Conservation (phyloP, 2,329 filamentous ascomycete species). For the Decorospora gaudefroyi region DNA sequence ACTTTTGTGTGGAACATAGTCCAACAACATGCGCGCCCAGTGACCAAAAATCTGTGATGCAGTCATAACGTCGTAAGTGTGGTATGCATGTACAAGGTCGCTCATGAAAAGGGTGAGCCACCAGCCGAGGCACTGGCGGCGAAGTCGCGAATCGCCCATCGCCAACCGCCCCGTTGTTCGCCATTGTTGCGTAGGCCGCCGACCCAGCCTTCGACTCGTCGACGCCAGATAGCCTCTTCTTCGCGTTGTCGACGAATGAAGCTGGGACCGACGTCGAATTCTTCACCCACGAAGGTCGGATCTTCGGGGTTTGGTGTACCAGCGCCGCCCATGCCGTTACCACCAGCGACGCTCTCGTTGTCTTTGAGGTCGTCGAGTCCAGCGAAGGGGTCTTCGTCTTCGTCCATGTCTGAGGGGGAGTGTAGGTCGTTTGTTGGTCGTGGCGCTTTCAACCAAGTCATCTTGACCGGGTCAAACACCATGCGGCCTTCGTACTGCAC, state of each 20-base stretch:
- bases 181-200: slow-evolving; percentile 57
- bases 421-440: slow-evolving; percentile 42
- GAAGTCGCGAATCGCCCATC: slow-evolving; percentile 69
- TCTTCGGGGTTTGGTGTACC: slow-evolving; percentile 35
- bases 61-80: slow-evolving; percentile 41
- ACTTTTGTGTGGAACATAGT: slow-evolving; percentile 34
- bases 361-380: slow-evolving; percentile 93
- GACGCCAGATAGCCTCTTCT: slow-evolving; percentile 89
- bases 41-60: slow-evolving; percentile 33
- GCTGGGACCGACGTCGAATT: slow-evolving; percentile 95
- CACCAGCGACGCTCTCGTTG: slow-evolving; percentile 45
- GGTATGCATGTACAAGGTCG: slow-evolving; percentile 22
- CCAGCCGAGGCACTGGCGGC: slow-evolving; percentile 40
- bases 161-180: slow-evolving; percentile 62
- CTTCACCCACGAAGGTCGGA: slow-evolving; percentile 73
- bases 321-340: slow-evolving; percentile 26
- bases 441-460: slow-evolving; percentile 91
- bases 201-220: slow-evolving; percentile 86
- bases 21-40: slow-evolving; percentile 27
- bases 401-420: slow-evolving; percentile 65
- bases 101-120: slow-evolving; percentile 24
- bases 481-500: slow-evolving; percentile 96
- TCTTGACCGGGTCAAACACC: slow-evolving; percentile 95
- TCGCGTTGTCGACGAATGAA: slow-evolving; percentile 87
- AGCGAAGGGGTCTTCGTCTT: slow-evolving; percentile 92